Evolutionary conservation across 2,329 filamentous ascomycete genomes (phyloP).

Genomic region (Venturia pyrina): DNA sequence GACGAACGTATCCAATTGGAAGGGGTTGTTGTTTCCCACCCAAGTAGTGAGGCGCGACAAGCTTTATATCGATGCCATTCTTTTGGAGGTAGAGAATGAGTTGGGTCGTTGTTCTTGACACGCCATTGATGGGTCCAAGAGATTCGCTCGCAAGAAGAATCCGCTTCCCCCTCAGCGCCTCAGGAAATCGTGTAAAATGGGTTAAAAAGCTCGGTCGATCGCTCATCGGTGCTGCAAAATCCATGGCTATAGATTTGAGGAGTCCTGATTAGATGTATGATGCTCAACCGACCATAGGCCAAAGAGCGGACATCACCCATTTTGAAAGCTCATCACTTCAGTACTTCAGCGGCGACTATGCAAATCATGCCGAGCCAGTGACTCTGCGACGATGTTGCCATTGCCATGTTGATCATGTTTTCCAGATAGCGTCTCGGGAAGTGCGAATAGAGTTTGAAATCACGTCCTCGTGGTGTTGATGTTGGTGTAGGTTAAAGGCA

Average conservation of each 20-base stretch:
- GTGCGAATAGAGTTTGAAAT: background rate
- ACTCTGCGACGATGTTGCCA: background rate
- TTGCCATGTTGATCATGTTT: background rate
- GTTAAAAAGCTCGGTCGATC: background rate
- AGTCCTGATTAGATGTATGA: background rate
- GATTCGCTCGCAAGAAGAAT: conserved; percentile 62
- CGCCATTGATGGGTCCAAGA: conserved; percentile 64
- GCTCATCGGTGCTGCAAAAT: background rate
- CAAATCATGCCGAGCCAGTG: background rate
- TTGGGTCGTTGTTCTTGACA: conserved; percentile 59
- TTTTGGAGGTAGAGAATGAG: conserved; percentile 56
- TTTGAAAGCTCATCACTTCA: background rate
- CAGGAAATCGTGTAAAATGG: conserved; percentile 28
- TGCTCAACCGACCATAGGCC: background rate
- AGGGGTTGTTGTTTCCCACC: conserved; percentile 34
- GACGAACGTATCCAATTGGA: conserved; percentile 40
- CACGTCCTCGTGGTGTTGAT: background rate
- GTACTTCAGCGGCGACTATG: background rate
- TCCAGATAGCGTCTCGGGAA: background rate
- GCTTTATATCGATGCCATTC: conserved; percentile 55
- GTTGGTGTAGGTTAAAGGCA: background rate
- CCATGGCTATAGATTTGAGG: background rate
- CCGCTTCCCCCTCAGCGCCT: conserved; percentile 46
- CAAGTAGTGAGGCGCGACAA: conserved; percentile 51
- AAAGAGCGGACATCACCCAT: background rate